Percentiles rank a stretch among this genome's conserved stretches.
These are phyloP conservation scores for Fusarium neocosmosporiellum DNA, from an alignment of 2,329 filamentous ascomycete genomes.

Conservation along the genomic window DNA sequence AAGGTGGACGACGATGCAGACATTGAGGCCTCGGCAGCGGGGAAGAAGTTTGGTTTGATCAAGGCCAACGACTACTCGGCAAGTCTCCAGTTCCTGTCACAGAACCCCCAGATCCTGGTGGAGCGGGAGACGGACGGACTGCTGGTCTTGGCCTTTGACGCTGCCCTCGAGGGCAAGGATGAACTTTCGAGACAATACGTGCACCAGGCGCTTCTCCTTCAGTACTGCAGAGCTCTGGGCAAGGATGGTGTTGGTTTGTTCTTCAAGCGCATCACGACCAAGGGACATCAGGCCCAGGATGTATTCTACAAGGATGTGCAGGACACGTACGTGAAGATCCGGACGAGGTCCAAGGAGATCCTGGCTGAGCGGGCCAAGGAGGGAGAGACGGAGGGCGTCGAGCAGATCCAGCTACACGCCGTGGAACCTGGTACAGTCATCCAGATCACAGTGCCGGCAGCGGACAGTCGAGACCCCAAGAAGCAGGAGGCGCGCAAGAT, in stretches of 20 bases:
- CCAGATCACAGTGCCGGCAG: constrained; percentile 83
- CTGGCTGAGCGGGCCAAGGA: constrained; percentile 63
- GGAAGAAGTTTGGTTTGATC: constrained; percentile 85
- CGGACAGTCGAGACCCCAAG: constrained; percentile 73
- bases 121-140: constrained; percentile 93
- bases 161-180: constrained; percentile 79
- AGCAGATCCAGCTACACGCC: constrained; percentile 97
- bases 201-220: constrained; percentile 90
- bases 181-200: constrained; percentile 88
- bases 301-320: constrained; percentile 95
- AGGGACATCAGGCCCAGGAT: constrained; percentile 88
- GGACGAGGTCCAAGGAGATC: constrained; percentile 79
- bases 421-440: constrained; percentile 94
- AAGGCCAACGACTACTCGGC: constrained; percentile 78
- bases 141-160: constrained; percentile 91
- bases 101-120: constrained; percentile 80
- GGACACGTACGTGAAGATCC: constrained; percentile 86
- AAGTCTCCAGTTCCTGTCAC: constrained; percentile 80
- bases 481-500: constrained; percentile 75
- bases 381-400: constrained; percentile 74
- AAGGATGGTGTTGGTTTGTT: constrained; percentile 90
- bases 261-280: constrained; percentile 94
- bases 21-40: constrained; percentile 80
- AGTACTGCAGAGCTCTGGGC: constrained; percentile 93
- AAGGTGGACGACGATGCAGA: constrained; percentile 73